Conservation (phyloP, 768 basidiomycete genomes). For the Phaeolepiota aurea region DNA sequence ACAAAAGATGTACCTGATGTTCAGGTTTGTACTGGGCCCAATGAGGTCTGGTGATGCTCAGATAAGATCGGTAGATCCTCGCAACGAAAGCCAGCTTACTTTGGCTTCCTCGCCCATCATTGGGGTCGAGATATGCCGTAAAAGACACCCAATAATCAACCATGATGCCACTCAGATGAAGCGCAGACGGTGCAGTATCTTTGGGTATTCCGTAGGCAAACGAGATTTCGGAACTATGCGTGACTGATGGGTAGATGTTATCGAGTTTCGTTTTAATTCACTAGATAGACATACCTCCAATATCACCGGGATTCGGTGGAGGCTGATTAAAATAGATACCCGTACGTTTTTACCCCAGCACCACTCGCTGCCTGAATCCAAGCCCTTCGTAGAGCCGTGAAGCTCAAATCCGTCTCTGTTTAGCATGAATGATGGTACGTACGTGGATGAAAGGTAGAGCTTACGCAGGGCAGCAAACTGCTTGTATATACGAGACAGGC, state of each 20-base stretch:
- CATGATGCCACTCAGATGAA: constrained; percentile 21
- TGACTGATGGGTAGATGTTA: constrained; percentile 12
- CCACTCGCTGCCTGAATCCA: constrained; percentile 30
- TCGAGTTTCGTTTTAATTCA: not conserved
- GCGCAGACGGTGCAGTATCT: constrained; percentile 13
- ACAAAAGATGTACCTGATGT: constrained; percentile 1
- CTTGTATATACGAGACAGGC: constrained; percentile 28
- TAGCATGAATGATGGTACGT: not conserved
- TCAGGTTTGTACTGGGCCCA: constrained; percentile 8
- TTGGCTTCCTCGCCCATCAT: constrained; percentile 22
- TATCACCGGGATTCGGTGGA: constrained; percentile 16
- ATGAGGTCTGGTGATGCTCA: constrained; percentile 9
- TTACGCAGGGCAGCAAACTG: constrained; percentile 20
- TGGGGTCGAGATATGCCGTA: constrained; percentile 26
- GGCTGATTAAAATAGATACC: constrained; percentile 36
- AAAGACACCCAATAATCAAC: constrained; percentile 37
- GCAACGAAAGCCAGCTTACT: constrained; percentile 13
- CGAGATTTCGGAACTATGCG: constrained; percentile 22
- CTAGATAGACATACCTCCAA: constrained; percentile 17
- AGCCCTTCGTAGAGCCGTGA: constrained; percentile 27
- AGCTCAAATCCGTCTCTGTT: constrained; percentile 28
- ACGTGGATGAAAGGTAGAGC: constrained; percentile 12
- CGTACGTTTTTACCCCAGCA: constrained; percentile 27
- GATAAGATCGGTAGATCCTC: not conserved
- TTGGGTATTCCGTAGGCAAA: constrained; percentile 24